Conservation (phyloP, 2,329 filamentous ascomycete species). For the Aspergillus texensis region DNA sequence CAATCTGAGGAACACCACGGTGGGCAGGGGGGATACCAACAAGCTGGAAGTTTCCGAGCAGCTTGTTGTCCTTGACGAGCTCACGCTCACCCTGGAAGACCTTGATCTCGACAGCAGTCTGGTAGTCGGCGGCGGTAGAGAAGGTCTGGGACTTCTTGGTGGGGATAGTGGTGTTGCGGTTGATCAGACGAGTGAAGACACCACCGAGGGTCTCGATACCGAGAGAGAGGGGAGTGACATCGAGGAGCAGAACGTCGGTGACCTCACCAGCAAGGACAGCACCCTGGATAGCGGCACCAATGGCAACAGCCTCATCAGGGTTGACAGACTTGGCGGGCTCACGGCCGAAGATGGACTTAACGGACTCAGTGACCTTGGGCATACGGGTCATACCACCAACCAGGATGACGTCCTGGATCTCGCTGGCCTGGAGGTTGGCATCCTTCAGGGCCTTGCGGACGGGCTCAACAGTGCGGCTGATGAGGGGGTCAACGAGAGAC, state of each 20-base stretch:
- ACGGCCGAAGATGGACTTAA: constrained; percentile 95
- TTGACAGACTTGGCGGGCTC: constrained; percentile 98
- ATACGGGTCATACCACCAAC: constrained; percentile 99
- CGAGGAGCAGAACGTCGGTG: constrained; percentile 91
- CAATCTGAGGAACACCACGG: constrained; percentile 92
- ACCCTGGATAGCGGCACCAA: constrained; percentile 96
- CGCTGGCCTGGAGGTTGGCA: constrained; percentile 84
- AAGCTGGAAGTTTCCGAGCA: constrained; percentile 98
- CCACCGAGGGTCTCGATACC: constrained; percentile 98
- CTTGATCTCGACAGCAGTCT: constrained; percentile 99
- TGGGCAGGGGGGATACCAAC: constrained; percentile 95
- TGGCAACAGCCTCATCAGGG: constrained; percentile 96
- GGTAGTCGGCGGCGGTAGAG: constrained; percentile 96
- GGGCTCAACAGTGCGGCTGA: constrained; percentile 82
- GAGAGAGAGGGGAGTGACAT: constrained; percentile 93
- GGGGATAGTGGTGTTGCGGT: constrained; percentile 98
- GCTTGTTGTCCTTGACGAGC: constrained; percentile 97
- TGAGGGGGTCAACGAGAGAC: constrained; percentile 86
- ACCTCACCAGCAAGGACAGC: constrained; percentile 95
- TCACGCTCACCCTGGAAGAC: constrained; percentile 99
- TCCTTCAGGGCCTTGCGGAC: constrained; percentile 98
- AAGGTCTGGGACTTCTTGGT: constrained; percentile 99
- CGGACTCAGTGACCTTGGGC: constrained; percentile 95
- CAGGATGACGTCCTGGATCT: constrained; percentile 96
- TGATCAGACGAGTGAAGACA: constrained; percentile 97